These are phyloP conservation scores for Zostera marina DNA, from an alignment of 116 monocot genomes.

Conservation along the genomic window DNA sequence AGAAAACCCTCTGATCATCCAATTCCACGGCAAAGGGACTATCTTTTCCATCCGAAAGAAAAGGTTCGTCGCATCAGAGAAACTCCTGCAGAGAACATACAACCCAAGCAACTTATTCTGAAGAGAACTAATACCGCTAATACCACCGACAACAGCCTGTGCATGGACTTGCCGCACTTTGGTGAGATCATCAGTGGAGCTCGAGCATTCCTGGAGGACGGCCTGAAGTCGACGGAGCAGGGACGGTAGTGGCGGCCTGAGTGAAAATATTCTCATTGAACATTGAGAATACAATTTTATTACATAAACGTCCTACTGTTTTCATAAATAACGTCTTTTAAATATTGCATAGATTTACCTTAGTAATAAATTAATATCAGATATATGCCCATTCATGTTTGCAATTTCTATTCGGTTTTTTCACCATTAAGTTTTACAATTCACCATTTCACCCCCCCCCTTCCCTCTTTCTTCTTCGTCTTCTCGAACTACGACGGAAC, in stretches of 20 bases:
- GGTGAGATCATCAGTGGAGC: constrained; percentile 14
- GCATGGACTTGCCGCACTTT: constrained; percentile 49
- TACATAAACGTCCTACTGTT: too few species aligned
- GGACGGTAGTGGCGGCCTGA: too few species aligned
- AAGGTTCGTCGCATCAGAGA: constrained; percentile 35
- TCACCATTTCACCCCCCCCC: too few species aligned
- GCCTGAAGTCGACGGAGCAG: constrained; percentile 9
- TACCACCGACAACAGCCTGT: constrained; percentile 28
- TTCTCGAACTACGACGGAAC: neutral
- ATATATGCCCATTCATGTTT: too few species aligned
- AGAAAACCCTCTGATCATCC: constrained; percentile 62
- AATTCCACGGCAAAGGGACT: constrained; percentile 48
- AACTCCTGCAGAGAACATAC: constrained; percentile 53
- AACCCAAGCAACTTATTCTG: constrained; percentile 32
- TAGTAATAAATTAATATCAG: too few species aligned
- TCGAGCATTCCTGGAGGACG: constrained; percentile 16
- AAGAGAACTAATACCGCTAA: constrained; percentile 1
- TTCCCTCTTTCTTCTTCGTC: too few species aligned
- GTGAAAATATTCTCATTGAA: too few species aligned
- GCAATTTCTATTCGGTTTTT: too few species aligned
- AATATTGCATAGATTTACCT: too few species aligned
- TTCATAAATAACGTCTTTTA: too few species aligned
- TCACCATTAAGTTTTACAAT: too few species aligned
- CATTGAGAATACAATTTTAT: neutral
- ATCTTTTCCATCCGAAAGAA: constrained; percentile 33